A percentile compares a stretch with the other conserved stretches of the same genome.
Conservation (phyloP, 805 yeast genomes). For the Ogataea nakhonphanomensis region DNA sequence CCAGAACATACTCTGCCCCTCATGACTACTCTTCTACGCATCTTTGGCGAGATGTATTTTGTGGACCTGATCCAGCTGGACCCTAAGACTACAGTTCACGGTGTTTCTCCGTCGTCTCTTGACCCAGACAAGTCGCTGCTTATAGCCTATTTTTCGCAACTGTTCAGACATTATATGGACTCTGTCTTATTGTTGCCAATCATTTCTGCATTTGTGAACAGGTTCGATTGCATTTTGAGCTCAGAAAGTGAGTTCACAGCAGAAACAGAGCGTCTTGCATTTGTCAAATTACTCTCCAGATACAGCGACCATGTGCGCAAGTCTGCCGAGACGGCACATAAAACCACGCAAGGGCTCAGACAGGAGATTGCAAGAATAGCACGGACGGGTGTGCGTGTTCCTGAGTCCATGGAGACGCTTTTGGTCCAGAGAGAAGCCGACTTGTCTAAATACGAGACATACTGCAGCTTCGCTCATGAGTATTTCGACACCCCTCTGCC, state of each 20-base stretch:
- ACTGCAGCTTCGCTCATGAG: too few species aligned
- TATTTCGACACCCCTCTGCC: too few species aligned
- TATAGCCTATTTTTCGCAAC: constrained; percentile 21
- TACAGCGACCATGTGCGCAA: constrained; percentile 43
- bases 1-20: constrained; percentile 35
- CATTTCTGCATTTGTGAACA: constrained; percentile 43
- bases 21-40: constrained; percentile 45
- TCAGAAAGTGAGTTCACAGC: constrained; percentile 29
- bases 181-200: not conserved
- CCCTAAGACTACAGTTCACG: constrained; percentile 38
- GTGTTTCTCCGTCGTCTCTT: constrained; percentile 43
- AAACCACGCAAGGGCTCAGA: too few species aligned
- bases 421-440: too few species aligned
- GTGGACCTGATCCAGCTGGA: constrained; percentile 51
- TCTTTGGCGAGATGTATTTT: constrained; percentile 55
- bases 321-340: constrained; percentile 35
- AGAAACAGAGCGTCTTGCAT: constrained; percentile 25
- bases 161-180: not conserved
- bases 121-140: constrained; percentile 32
- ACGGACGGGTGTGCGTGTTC: too few species aligned
- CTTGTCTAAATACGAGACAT: too few species aligned
- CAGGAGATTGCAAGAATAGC: constrained; percentile 22
- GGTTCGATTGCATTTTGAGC: constrained; percentile 39
- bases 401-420: too few species aligned
- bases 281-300: constrained; percentile 38